These are phyloP conservation scores for Pseudopediastrum boryanum DNA, from an alignment of 139 green algal genomes.

Conservation along the genomic window DNA sequence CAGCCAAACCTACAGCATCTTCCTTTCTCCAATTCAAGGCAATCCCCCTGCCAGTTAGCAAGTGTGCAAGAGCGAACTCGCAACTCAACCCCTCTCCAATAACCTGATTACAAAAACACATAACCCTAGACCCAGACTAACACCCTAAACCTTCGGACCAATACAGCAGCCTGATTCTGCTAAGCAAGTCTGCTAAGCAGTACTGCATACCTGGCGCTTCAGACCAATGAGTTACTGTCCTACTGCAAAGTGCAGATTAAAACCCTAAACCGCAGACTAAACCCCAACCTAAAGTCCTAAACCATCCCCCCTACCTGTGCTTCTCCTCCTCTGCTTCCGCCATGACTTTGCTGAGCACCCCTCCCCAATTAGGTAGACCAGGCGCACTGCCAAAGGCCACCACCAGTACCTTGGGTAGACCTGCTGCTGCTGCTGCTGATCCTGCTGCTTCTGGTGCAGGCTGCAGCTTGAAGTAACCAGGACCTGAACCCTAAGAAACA, in stretches of 20 bases:
- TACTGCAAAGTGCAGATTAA: background rate
- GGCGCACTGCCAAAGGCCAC: slow-evolving; percentile 94
- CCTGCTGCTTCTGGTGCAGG: slow-evolving; percentile 13
- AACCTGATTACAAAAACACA: too few relatives aligned
- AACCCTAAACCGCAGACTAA: background rate
- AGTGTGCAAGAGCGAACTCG: too few relatives aligned
- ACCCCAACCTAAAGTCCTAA: background rate
- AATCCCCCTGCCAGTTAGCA: too few relatives aligned
- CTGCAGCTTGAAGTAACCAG: slow-evolving; percentile 88
- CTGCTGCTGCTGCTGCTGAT: slow-evolving; percentile 19
- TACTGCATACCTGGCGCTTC: background rate
- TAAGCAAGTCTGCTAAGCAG: background rate
- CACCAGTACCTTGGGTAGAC: slow-evolving; percentile 65
- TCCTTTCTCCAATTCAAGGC: too few relatives aligned
- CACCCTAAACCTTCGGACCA: background rate
- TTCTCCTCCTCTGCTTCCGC: slow-evolving; percentile 19
- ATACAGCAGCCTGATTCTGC: background rate
- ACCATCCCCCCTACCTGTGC: background rate
- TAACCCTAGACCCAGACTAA: too few relatives aligned
- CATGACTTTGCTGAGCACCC: slow-evolving; percentile 72
- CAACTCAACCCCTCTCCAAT: too few relatives aligned
- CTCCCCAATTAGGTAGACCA: slow-evolving; percentile 94
- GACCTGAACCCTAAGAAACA: slow-evolving; percentile 31
- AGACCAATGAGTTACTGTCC: background rate
- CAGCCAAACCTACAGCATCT: too few relatives aligned